Conservation (phyloP, 2,329 filamentous ascomycete species). For the Botrytis cinerea region DNA sequence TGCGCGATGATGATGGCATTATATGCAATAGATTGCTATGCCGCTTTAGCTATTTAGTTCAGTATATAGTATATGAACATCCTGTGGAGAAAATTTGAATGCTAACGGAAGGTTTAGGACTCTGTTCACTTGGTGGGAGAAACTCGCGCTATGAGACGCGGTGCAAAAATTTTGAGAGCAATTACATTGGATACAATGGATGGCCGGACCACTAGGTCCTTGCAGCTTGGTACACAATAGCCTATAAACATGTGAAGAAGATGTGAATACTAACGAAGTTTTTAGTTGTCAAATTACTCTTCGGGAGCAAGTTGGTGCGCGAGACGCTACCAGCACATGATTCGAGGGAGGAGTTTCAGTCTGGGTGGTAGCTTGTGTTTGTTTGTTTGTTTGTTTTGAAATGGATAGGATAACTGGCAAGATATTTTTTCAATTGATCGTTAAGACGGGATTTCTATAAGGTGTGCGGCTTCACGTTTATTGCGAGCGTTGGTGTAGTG, state of each 20-base stretch:
- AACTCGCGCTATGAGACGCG: accelerated
- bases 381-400: neutral
- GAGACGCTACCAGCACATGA: neutral
- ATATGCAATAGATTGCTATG: neutral
- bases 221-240: neutral
- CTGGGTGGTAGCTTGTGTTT: neutral
- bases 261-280: neutral
- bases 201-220: neutral
- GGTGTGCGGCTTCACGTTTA: neutral
- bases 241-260: accelerated
- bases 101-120: neutral
- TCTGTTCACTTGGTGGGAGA: neutral
- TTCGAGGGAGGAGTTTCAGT: neutral
- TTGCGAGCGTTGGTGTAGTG: neutral
- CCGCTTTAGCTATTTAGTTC: accelerated
- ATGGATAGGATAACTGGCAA: neutral
- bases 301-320: neutral
- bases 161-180: neutral
- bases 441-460: neutral
- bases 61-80: neutral
- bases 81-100: neutral
- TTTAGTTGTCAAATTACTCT: neutral
- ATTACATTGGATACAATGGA: neutral
- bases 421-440: neutral
- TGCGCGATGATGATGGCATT: accelerated